Conservation (phyloP, 306 rosid species). For the Lupinus albus region DNA sequence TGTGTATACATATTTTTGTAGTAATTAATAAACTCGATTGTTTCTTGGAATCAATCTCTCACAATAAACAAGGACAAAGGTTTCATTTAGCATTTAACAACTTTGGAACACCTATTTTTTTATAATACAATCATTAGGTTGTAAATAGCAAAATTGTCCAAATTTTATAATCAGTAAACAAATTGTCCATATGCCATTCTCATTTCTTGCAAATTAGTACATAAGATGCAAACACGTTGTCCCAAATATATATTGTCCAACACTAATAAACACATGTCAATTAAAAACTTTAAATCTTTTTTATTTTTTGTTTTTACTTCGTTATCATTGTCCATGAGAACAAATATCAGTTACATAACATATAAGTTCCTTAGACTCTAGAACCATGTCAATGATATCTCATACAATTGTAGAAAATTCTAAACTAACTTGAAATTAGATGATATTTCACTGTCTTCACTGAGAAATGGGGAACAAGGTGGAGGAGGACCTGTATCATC, state of each 20-base stretch:
- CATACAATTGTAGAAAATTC: slow-evolving; percentile 14
- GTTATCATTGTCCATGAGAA: too few species aligned
- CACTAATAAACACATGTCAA: too few species aligned
- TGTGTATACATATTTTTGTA: too few species aligned
- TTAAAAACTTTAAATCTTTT: too few species aligned
- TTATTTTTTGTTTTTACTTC: too few species aligned
- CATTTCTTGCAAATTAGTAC: slow-evolving; percentile 15
- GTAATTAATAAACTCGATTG: not conserved
- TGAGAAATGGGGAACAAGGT: slow-evolving; percentile 43
- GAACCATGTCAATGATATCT: slow-evolving; percentile 2
- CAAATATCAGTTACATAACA: not conserved
- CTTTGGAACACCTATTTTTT: too few species aligned
- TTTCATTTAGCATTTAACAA: too few species aligned
- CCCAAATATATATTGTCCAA: too few species aligned
- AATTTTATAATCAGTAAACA: too few species aligned
- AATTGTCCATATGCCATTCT: slow-evolving; percentile 8
- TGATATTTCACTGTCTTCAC: slow-evolving; percentile 43
- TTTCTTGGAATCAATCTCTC: slow-evolving; percentile 4
- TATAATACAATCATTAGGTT: too few species aligned
- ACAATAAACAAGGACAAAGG: not conserved
- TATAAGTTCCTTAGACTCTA: slow-evolving; percentile 15
- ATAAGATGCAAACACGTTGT: too few species aligned
- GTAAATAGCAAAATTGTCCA: too few species aligned
- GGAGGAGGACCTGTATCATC: slow-evolving; percentile 28
- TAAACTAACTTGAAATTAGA: slow-evolving; percentile 33